phyloP scores from a whole-genome alignment of 768 basidiomycete species.

The Pleurotus giganteus region DNA sequence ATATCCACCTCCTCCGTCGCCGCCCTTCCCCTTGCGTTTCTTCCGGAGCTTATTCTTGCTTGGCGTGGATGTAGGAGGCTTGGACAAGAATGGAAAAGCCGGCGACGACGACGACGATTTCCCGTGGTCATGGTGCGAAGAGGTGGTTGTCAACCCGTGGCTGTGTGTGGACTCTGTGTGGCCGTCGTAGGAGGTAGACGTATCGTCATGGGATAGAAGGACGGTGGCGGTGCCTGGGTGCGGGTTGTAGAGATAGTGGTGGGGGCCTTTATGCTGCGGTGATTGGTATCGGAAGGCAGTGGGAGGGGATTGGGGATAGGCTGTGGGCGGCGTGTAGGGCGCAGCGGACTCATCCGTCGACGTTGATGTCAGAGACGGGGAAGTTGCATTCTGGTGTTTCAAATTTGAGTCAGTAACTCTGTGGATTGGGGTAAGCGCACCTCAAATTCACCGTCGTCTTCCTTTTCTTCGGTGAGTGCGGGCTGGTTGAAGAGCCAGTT shows the following conservation, averaged over 20 bases:
- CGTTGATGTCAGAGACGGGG: neutral
- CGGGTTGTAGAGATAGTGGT: neutral
- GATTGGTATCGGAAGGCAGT: slow-evolving; percentile 6
- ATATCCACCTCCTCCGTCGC: neutral
- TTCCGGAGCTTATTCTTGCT: neutral
- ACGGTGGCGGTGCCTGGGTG: neutral
- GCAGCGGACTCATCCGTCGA: slow-evolving; percentile 17
- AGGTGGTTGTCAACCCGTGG: neutral
- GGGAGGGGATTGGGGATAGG: slow-evolving; percentile 14
- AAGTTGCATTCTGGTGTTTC: slow-evolving; percentile 5
- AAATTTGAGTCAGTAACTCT: neutral
- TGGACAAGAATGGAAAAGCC: slow-evolving; percentile 2
- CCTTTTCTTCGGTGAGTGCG: slow-evolving; percentile 55
- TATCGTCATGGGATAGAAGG: neutral
- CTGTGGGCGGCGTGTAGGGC: slow-evolving; percentile 15
- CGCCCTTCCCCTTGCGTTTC: neutral
- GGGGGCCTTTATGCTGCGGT: neutral
- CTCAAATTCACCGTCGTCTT: slow-evolving; percentile 20
- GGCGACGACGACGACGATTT: neutral
- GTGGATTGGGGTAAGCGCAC: slow-evolving; percentile 1
- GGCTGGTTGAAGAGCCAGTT: slow-evolving; percentile 74
- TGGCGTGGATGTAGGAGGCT: neutral
- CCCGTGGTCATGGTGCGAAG: neutral
- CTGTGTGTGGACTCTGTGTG: slow-evolving; percentile 1
- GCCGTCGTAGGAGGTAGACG: neutral